Evolutionary conservation across 2,329 filamentous ascomycete genomes (phyloP), one percentile per base, ranked within the genome.

Genomic region (Sporothrix inflata): DNA sequence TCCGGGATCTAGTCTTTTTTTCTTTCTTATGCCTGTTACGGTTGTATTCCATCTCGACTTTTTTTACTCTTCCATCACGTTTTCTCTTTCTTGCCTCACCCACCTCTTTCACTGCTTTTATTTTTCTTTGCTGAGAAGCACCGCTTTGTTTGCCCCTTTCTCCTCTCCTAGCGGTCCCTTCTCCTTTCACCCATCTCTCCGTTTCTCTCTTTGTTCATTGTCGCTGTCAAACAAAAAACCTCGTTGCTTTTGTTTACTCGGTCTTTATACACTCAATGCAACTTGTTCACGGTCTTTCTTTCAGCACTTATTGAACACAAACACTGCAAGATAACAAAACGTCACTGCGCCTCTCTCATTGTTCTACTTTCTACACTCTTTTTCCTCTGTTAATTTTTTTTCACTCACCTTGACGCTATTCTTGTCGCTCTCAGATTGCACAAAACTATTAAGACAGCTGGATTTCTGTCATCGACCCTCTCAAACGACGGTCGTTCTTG

Each of bases 11-110:
- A 51, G 57, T 38, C 51, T 63, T 45, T 69, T 61, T 57, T 51
- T 53, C 21, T 78, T 77, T 74, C 12, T 67, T 34, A n/a, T 72
- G 34, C 34, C 45, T 66, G 42, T 67, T 27, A 24, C 30, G 24
- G 45, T 74, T 70, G 76, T 70, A 75, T 68, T 65, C 74, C 61
- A 71, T 49, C 67, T 47, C 49, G 7, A 61, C 45, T 47, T 27
- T 70, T 27, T 65, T 66, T 21, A 38, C 73, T 47, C 16, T 24
- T 66, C 21, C 47, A 11, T 57, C 19, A 78, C 76, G 73, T 27
- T 51, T 21, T 19, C 73, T 47, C 38, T 42, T 12, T 21, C 49
- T 49, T 34, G 14, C n/a, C 24, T 70, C 14, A 14, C 19, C 40
- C 27, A 49, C 68, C 66, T 70, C 49, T 47, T 66, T 71, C 70